Evolutionary conservation across 1,139 yeast species (phyloP).

Genomic region (Pichia sp.): DNA sequence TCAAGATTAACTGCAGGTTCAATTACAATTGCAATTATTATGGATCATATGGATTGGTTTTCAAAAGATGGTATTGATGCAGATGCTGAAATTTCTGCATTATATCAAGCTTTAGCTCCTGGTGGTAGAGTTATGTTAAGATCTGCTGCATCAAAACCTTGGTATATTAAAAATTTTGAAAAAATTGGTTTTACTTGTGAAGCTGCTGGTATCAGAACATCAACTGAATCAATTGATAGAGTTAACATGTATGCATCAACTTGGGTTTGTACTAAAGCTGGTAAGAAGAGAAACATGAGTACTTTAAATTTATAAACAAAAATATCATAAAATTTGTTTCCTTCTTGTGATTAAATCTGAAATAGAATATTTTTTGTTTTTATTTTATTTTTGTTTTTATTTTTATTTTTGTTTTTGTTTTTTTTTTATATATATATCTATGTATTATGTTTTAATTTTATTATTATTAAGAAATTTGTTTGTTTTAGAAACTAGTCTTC

Average conservation of each 20-base stretch:
- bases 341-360: too few species aligned
- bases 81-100: constrained; percentile 56
- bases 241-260: constrained; percentile 86
- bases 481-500: too few species aligned
- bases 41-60: constrained; percentile 95
- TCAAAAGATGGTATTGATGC: constrained; percentile 62
- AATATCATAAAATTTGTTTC: too few species aligned
- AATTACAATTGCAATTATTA: constrained; percentile 69
- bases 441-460: too few species aligned
- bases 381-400: too few species aligned
- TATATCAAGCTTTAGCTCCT: constrained; percentile 54
- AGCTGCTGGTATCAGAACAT: constrained; percentile 60
- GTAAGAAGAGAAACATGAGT: constrained; percentile 27
- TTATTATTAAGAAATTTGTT: too few species aligned
- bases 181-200: constrained; percentile 58
- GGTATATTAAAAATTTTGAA: constrained; percentile 71
- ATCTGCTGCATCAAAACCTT: constrained; percentile 67
- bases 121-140: constrained; percentile 75
- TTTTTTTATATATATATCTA: too few species aligned
- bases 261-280: constrained; percentile 65
- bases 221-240: constrained; percentile 65
- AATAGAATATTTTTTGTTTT: too few species aligned
- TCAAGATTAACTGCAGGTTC: constrained; percentile 56
- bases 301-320: constrained; percentile 19
- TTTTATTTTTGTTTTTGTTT: too few species aligned